Percentiles rank a stretch among this genome's conserved stretches.
Evolutionary conservation across 2,329 filamentous ascomycete species (phyloP).

Genomic region (Exserohilum rostratum): DNA sequence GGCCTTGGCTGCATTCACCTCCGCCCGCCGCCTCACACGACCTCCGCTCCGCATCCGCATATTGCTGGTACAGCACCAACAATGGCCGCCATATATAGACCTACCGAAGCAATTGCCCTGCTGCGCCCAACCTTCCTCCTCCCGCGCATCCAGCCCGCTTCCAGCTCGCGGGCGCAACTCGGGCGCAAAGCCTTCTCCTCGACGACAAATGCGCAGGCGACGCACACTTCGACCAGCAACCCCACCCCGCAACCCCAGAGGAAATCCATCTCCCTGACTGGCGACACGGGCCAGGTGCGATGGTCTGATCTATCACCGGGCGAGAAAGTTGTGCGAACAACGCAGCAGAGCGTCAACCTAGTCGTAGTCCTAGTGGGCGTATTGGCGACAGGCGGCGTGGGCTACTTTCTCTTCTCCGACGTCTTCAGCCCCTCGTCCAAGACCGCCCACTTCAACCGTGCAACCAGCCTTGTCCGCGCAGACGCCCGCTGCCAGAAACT

Average conservation of each 20-base stretch:
- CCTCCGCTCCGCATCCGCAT: conserved; percentile 14
- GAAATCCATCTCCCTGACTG: conserved; percentile 78
- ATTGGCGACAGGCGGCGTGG: conserved; percentile 77
- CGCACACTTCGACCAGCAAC: conserved; percentile 33
- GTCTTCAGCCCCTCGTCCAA: conserved; percentile 70
- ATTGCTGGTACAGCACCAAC: not conserved
- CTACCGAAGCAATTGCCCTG: conserved; percentile 39
- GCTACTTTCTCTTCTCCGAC: conserved; percentile 49
- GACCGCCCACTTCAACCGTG: conserved; percentile 85
- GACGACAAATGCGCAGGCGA: conserved; percentile 30
- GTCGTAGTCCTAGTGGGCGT: conserved; percentile 76
- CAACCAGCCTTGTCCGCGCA: conserved; percentile 76
- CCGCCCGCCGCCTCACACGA: conserved; percentile 8
- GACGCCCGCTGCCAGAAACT: conserved; percentile 74
- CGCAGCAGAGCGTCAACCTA: conserved; percentile 90
- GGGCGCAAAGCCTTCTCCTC: conserved; percentile 37
- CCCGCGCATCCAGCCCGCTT: conserved; percentile 26
- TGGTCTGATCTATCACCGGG: conserved; percentile 77
- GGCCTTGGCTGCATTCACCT: conserved; percentile 20
- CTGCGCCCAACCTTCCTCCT: conserved; percentile 34
- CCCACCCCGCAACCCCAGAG: conserved; percentile 58
- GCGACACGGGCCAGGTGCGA: conserved; percentile 80
- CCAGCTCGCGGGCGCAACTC: conserved; percentile 8
- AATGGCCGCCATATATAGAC: conserved; percentile 41
- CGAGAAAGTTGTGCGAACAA: conserved; percentile 84